Evolutionary conservation across 371 early-diverging fungal genomes (phyloP), one percentile per base, ranked within the genome.

Genomic region (Syncephalastrum monosporum): DNA sequence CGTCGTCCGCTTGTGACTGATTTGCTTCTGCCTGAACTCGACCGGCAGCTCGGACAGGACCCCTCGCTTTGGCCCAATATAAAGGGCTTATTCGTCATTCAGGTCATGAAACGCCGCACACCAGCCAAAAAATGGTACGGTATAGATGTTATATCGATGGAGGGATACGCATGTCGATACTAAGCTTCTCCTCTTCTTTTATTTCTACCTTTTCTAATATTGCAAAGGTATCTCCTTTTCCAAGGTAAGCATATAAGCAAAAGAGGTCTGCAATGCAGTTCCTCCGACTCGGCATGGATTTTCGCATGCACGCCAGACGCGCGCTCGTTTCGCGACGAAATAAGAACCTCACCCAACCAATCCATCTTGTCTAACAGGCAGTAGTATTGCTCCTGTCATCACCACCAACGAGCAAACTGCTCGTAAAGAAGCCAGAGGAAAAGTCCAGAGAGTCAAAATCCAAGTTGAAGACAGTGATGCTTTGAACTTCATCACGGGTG

Each of bases 401-500:
- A 75, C 71, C 16, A 44, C 59, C 13, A 46, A 65, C 13, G 58
- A 68, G 25, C 56, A 64, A 45, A 64, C 61, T 16, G 67, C 65
- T 2, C 60, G 62, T 8, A 55, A 53, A 21, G 54, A 62, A 14
- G 29, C 53, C 2, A 61, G 59, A 23, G 50, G 61, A 10, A 77
- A 71, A 59, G 56, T 71, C 1, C 63, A 61, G 27, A 61, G 61
- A 6, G 72, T 77, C 24, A 68, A 67, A 25, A 69, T 77, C n/a
- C 69, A 67, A 44, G 59, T 77, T 0, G 78, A 77, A n/a, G 74
- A 74, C 52, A 45, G 29, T 19, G 71, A 77, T 62, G 55, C 74
- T 2, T 42, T 77, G 16, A 74, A 74, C 44, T 74, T 74, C 54
- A 68, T 77, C 27, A 74, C 74, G 24, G 74, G 77, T 59, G 77